Evolutionary conservation across 495 filamentous ascomycete species (phyloP).

Genomic region (Xylaria acuta): DNA sequence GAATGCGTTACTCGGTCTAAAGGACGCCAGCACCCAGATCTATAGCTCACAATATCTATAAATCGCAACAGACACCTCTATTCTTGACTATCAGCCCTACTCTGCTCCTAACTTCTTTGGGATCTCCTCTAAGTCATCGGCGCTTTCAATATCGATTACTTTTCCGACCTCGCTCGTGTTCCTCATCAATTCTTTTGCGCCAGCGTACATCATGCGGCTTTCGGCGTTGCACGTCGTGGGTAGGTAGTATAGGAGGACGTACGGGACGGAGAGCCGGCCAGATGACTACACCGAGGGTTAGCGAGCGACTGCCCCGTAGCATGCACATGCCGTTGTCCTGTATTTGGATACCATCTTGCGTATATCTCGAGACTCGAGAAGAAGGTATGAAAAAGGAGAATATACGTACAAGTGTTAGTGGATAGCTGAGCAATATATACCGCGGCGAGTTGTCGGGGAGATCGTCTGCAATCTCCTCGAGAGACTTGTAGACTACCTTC

Average conservation of each 20-base stretch:
- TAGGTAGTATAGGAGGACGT: slow-evolving; percentile 92
- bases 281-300: slow-evolving; percentile 43
- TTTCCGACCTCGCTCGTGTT: slow-evolving; percentile 84
- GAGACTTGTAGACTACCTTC: slow-evolving; percentile 72
- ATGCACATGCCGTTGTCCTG: background rate
- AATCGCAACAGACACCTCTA: background rate
- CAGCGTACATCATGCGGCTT: slow-evolving; percentile 90
- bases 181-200: slow-evolving; percentile 92
- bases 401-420: slow-evolving; percentile 73
- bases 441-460: slow-evolving; percentile 91
- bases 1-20: background rate
- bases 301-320: background rate
- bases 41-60: background rate
- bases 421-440: slow-evolving; percentile 89
- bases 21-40: slow-evolving; percentile 1
- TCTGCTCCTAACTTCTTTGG: slow-evolving; percentile 67
- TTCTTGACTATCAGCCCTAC: slow-evolving; percentile 19
- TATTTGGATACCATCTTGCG: background rate
- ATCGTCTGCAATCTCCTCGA: slow-evolving; percentile 82
- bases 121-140: slow-evolving; percentile 78
- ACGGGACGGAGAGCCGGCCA: slow-evolving; percentile 65
- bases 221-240: slow-evolving; percentile 86
- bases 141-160: slow-evolving; percentile 77
- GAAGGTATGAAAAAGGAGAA: background rate
- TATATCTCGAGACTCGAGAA: background rate